phyloP scores from a whole-genome alignment of 768 basidiomycete genomes.

The Naematelia encephala region DNA sequence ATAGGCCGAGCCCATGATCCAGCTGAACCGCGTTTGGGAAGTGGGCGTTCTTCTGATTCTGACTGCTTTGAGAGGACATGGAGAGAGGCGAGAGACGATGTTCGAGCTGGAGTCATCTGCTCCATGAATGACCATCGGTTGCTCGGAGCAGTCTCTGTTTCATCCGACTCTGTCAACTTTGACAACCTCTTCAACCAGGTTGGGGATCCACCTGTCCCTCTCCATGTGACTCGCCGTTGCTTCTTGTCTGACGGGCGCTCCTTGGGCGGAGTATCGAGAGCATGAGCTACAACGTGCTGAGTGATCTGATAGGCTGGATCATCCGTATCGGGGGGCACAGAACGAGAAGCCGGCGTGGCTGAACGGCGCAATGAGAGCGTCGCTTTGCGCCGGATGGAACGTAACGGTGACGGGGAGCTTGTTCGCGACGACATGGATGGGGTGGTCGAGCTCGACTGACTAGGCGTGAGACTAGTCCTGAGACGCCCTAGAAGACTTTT shows the following conservation, averaged over 20 bases:
- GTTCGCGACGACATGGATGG: neutral
- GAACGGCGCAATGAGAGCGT: neutral
- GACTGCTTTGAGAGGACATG: no score
- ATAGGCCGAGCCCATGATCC: neutral
- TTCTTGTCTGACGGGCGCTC: neutral
- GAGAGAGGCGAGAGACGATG: neutral
- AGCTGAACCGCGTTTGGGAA: no score
- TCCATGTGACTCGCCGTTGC: neutral
- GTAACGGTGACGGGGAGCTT: neutral
- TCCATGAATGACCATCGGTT: neutral
- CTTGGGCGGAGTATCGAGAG: neutral
- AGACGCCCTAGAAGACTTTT: neutral
- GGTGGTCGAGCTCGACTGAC: neutral
- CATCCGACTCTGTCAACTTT: neutral
- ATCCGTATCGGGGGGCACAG: neutral
- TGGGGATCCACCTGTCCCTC: neutral
- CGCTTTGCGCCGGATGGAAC: neutral
- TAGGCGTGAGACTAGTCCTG: neutral
- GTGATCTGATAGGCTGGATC: neutral
- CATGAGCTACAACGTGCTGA: neutral
- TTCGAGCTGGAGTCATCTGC: neutral
- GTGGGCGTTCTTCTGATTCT: no score
- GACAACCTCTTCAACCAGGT: neutral
- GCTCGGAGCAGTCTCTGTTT: neutral
- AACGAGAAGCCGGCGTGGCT: neutral